Base-by-base conservation (phyloP, 1,284 basidiomycete species). In the Cystobasidiaceae sp. region DNA sequence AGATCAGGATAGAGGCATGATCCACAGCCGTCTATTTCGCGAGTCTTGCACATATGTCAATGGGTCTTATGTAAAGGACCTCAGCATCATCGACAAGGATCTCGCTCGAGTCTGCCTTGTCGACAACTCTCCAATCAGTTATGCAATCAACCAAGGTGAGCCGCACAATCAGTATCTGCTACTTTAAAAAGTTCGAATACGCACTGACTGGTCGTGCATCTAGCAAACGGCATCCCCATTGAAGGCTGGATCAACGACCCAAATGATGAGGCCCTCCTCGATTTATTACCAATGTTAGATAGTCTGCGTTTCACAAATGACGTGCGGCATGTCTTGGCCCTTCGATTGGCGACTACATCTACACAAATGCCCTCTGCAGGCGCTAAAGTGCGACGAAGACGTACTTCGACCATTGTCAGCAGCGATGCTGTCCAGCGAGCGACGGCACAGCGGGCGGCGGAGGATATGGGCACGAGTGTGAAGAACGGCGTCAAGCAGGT, bases 161-260 rank as follows among this genome's bases (percentile, higher is more conserved):
- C 79, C 33, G 37, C 17, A 27, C 2, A 11, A 39, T 23, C 23
- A 17, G 8, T 11, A 28, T 43, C 45, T 43, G 49, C 34, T 15
- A 15, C 48, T 8, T 5, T 39, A 33, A 23, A 39, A 4, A 34
- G 4, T 17, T 25, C 2, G n/a, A 8, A 25, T 6, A 55, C 48
- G n/a, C 44, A 33, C 19, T 23, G 39, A 28, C 28, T 15, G 8
- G 9, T 13, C 15, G 9, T 7, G 19, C 25, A 21, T 1, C 33
- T 0, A 91, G 93, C 90, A 49, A 99, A 99, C 77, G 94, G 93
- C 49, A 92, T 99, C 72, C 96, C 94, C 33, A 92, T 99, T 76
- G 94, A 98, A 80, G 94, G 94, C 46, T 98, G 94, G 94, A 97
- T 93, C 19, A 88, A 93, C 69, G 96, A 99, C 78, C 93, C 93